Evolutionary conservation across 148 eudicot genomes (phyloP).

Genomic region (Silene latifolia): DNA sequence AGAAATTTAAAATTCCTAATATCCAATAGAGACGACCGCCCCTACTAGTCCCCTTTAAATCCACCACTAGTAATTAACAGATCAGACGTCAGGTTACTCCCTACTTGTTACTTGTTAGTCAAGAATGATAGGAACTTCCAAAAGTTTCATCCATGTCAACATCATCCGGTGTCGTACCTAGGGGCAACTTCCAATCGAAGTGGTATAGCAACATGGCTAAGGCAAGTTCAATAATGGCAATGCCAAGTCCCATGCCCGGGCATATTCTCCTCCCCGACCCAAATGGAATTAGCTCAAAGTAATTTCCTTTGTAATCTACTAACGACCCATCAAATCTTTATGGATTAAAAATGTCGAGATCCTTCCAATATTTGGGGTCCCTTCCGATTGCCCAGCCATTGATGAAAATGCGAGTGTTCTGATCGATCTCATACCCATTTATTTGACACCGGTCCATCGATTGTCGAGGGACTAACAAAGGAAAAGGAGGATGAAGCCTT

Average conservation of each 20-base stretch:
- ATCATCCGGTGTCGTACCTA: conserved; percentile 8
- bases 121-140: too few species aligned
- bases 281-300: conserved; percentile 32
- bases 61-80: too few species aligned
- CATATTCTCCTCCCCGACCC: conserved; percentile 34
- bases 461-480: conserved; percentile 26
- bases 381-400: conserved; percentile 29
- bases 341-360: conserved; percentile 24
- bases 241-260: conserved; percentile 28
- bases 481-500: conserved; percentile 33
- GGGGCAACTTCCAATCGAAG: conserved; percentile 29
- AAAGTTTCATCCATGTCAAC: conserved; percentile 29
- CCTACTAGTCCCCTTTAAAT: too few species aligned
- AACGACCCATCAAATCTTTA: conserved; percentile 27
- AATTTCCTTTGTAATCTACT: conserved; percentile 23
- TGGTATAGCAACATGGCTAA: conserved; percentile 18
- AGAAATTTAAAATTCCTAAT: too few species aligned
- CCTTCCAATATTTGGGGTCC: conserved; percentile 28
- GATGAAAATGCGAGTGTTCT: conserved; percentile 20
- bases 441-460: conserved; percentile 14
- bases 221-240: conserved; percentile 13
- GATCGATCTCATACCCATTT: conserved; percentile 8
- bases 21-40: too few species aligned
- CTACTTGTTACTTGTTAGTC: neutral
- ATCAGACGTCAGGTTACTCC: neutral